phyloP scores from a whole-genome alignment of 257 asterid species.

The Apocynum venetum region DNA sequence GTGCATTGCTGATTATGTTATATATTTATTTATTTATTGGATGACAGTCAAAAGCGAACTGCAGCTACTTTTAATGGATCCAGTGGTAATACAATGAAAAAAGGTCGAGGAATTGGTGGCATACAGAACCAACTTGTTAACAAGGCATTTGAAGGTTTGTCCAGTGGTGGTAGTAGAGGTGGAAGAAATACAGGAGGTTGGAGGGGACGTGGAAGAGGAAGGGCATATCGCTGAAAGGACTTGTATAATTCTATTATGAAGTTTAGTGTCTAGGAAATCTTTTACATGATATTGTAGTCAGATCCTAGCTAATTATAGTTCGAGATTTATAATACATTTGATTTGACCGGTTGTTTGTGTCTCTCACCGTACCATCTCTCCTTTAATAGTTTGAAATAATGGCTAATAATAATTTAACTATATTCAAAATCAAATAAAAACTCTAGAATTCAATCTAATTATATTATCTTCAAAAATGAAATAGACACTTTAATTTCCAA shows the following conservation, averaged over 20 bases:
- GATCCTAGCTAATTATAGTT: not conserved
- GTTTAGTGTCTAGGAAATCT: constrained; percentile 6
- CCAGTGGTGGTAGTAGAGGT: constrained; percentile 41
- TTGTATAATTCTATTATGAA: not conserved
- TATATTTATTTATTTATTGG: not conserved
- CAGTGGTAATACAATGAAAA: constrained; percentile 42
- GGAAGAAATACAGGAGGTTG: constrained; percentile 28
- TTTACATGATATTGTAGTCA: not conserved
- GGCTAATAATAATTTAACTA: no score
- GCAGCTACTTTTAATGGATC: constrained; percentile 44
- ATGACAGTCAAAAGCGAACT: constrained; percentile 61
- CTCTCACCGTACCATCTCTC: not conserved
- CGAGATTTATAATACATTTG: not conserved
- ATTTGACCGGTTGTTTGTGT: not conserved
- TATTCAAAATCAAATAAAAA: no score
- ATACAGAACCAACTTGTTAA: constrained; percentile 62
- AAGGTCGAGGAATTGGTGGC: constrained; percentile 65
- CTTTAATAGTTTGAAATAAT: no score
- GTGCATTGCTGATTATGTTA: not conserved
- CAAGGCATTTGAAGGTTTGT: constrained; percentile 70
- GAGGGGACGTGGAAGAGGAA: constrained; percentile 54
- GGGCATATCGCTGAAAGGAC: constrained; percentile 38
- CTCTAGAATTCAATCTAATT: no score
- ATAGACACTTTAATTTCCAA: not conserved
- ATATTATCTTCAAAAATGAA: no score